Conservation (phyloP, 169 alveolate species). For the Babesia bovis region DNA sequence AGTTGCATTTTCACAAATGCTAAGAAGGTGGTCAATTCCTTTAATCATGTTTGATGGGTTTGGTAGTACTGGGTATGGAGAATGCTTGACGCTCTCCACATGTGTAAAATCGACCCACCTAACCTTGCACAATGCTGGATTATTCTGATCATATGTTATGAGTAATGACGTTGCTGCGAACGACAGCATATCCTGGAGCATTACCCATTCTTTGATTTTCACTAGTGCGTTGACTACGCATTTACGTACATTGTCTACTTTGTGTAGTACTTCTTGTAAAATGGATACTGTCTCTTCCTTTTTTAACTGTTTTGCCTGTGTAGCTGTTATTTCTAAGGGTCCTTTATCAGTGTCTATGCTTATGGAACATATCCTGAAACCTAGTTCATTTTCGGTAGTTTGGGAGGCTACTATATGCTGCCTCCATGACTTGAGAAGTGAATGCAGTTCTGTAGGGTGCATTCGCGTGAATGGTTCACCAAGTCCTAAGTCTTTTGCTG, state of each 20-base stretch:
- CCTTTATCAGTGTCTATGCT: conserved; percentile 17
- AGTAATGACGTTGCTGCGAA: conserved; percentile 63
- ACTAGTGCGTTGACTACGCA: conserved; percentile 13
- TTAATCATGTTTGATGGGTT: conserved; percentile 55
- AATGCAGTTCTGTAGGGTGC: conserved; percentile 30
- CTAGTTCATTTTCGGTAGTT: conserved; percentile 62
- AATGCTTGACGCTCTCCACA: conserved; percentile 36
- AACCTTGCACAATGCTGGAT: conserved; percentile 15
- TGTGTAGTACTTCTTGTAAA: conserved; percentile 6
- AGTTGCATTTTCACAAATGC: conserved; percentile 21
- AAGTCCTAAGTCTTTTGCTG: conserved; percentile 55
- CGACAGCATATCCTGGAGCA: conserved; percentile 45
- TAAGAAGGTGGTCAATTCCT: conserved; percentile 43
- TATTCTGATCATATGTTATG: conserved; percentile 42
- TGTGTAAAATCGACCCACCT: conserved; percentile 69
- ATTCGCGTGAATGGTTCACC: conserved; percentile 37
- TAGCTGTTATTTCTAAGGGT: conserved; percentile 22
- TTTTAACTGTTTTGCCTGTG: conserved; percentile 42
- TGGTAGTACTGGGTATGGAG: conserved; percentile 23
- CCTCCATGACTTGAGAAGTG: conserved; percentile 61
- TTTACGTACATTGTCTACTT: conserved; percentile 6
- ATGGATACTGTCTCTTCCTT: conserved; percentile 38
- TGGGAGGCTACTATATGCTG: conserved; percentile 59
- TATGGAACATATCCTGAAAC: conserved; percentile 63
- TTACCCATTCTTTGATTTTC: conserved; percentile 39